These are phyloP conservation scores for Rhodotorula paludigena DNA, from an alignment of 768 basidiomycete genomes.

Conservation along the genomic window DNA sequence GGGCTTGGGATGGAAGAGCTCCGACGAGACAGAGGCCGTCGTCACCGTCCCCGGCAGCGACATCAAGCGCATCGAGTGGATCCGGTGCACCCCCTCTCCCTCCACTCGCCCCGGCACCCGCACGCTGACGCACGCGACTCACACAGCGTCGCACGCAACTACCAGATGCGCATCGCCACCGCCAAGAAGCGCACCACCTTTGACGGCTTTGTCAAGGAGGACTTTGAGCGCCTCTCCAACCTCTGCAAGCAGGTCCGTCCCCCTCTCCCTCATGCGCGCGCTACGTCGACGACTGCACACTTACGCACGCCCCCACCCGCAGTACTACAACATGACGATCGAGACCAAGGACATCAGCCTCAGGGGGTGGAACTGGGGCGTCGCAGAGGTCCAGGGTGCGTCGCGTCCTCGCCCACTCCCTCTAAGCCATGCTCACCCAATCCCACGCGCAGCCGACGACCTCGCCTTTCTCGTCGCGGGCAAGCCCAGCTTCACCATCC, in stretches of 20 bases:
- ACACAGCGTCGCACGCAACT: constrained; percentile 71
- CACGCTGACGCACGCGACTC: background rate
- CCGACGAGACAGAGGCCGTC: constrained; percentile 58
- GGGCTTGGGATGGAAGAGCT: constrained; percentile 86
- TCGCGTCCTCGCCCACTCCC: background rate
- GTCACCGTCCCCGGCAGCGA: constrained; percentile 63
- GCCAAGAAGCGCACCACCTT: constrained; percentile 76
- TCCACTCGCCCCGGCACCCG: background rate
- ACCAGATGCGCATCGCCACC: constrained; percentile 78
- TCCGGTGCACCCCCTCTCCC: constrained; percentile 51
- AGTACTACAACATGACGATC: constrained; percentile 75
- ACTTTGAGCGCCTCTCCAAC: constrained; percentile 76
- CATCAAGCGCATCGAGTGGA: constrained; percentile 86
- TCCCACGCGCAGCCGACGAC: constrained; percentile 64
- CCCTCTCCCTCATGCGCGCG: background rate
- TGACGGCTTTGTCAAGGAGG: constrained; percentile 80
- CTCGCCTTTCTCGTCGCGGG: constrained; percentile 84
- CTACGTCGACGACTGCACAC: background rate
- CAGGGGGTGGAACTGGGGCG: constrained; percentile 99
- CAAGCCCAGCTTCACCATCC: constrained; percentile 82
- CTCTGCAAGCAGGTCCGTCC: constrained; percentile 59
- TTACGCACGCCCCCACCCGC: background rate
- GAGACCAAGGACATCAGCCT: constrained; percentile 81
- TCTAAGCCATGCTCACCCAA: background rate
- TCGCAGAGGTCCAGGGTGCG: constrained; percentile 85